Evolutionary conservation across 352 stramenopile genomes (phyloP), one percentile per base, ranked within the genome.

Genomic region (Phytopythium vexans): DNA sequence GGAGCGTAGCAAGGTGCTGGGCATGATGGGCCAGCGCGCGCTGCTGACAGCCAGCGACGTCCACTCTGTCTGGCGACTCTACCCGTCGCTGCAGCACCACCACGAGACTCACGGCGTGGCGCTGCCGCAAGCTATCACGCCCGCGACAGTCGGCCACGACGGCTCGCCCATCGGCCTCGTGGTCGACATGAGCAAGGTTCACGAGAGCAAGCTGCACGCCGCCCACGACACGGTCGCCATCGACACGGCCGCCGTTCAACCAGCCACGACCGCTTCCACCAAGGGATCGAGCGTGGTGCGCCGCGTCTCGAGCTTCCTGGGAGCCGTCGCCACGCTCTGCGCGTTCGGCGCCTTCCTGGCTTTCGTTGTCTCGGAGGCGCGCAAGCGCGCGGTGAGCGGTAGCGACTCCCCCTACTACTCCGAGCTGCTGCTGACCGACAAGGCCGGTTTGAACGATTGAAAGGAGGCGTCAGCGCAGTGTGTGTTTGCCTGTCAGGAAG

Each of bases 11-110:
- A 62, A 52, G 33, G 75, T 91, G 45, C 75, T 92, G 54, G 65
- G 55, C 8, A 61, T 62, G 34, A 94, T 94, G 82, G 80, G 84
- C 1, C 82, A 94, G 62, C 81, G 84, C 35, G 76, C 89, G 38
- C 53, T 81, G 33, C 66, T 94, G 54, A 74, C 80, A 8, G 71
- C 77, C 8, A 82, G 72, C 15, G 84, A 92, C 46, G 82, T 92
- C 58, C 78, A 91, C 51, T 77, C 77, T 6, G 76, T 92, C 12
- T 91, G 80, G 82, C 57, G 56, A 2, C 54, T 94, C 8, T 92
- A 94, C 54, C 83, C 84, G 37, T 49, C 44, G 16, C 67, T 93
- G 12, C 80, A 72, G 46, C 61, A 82, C 41, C 43, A 59, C n/a
- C 60, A 77, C n/a, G 41, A 60, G 27, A 40, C 37, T 27, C 27